These are phyloP conservation scores for Platanus orientalis DNA, from an alignment of 164 flowering plant species.

Conservation along the genomic window DNA sequence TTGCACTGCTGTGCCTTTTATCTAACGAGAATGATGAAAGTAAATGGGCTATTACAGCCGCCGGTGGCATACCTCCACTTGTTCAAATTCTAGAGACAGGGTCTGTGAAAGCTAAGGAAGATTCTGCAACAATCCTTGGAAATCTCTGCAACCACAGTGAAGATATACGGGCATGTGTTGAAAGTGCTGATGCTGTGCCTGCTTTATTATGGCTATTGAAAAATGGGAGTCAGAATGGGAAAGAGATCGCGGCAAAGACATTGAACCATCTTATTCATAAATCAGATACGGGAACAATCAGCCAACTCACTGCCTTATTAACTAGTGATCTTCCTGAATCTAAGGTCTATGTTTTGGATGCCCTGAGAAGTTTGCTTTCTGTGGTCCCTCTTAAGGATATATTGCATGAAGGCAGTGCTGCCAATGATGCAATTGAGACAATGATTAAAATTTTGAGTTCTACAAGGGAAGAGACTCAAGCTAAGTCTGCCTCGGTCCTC, in stretches of 20 bases:
- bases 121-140: slow-evolving; percentile 88
- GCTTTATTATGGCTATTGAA: slow-evolving; percentile 92
- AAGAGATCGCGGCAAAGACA: slow-evolving; percentile 92
- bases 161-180: slow-evolving; percentile 98
- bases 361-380: slow-evolving; percentile 81
- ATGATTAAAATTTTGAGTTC: slow-evolving; percentile 81
- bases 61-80: slow-evolving; percentile 99
- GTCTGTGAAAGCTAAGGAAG: slow-evolving; percentile 93
- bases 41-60: slow-evolving; percentile 99
- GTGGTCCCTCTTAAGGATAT: slow-evolving; percentile 77
- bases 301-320: slow-evolving; percentile 87
- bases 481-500: slow-evolving; percentile 81
- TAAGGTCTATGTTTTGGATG: slow-evolving; percentile 89
- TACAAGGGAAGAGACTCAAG: slow-evolving; percentile 84
- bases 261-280: slow-evolving; percentile 91
- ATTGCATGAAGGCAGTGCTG: slow-evolving; percentile 87
- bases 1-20: slow-evolving; percentile 78
- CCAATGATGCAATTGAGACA: slow-evolving; percentile 94
- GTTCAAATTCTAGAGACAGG: slow-evolving; percentile 97
- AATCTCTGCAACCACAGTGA: slow-evolving; percentile 97
- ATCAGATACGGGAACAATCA: slow-evolving; percentile 95
- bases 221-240: slow-evolving; percentile 89
- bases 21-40: slow-evolving; percentile 95
- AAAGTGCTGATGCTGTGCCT: slow-evolving; percentile 99
- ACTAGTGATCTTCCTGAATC: slow-evolving; percentile 96